Base-by-base conservation (phyloP, 345 rosid species). In the Populus euphratica region DNA sequence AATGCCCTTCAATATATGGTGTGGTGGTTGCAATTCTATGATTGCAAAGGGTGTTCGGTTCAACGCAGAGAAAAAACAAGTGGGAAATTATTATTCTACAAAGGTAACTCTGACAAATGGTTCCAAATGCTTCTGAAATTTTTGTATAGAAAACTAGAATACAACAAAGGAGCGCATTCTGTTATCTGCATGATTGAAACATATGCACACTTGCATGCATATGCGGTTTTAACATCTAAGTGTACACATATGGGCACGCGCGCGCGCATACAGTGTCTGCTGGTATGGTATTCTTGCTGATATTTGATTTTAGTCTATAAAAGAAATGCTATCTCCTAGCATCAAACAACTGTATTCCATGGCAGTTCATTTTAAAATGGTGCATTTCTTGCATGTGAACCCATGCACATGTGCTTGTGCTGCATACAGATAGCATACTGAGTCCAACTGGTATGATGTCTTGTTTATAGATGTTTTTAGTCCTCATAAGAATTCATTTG, bases 51-150 rank as follows among this genome's bases (percentile, higher is more conserved):
- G 99, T 83, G 99, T 96, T 75, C 85, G 98, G 62, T 96, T 96
- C 80, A 93, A 94, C 81, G 97, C 99, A 44, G 97, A 94, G 82
- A 96, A 96, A 81, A 96, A 96, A 84, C 98, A 94, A 94, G 97
- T 94, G 75, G 98, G 98, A 72, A 92, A 92, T 83, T 96, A 96
- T 83, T 94, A 94, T 85, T 96, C 98, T 29, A 92, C 98, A 27
- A 96, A 96, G 98, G 99, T 92, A 85, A 1, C 3, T 68, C 36
- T 71, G 70, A 16, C 33, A 21, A 43, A 39, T 69, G 49, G 23
- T 56, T 62, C 10, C 64, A 27, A 52, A 65, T 80, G 49, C 49
- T 31, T 56, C 33, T 44, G 9, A 38, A 18, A 70, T n/a, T 21
- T 64, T 21, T 25, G 33, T 10, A 64, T 31, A 29, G 52, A 29